These are phyloP conservation scores for Gomphus bonarii DNA, from an alignment of 1,284 basidiomycete species.

Conservation along the genomic window DNA sequence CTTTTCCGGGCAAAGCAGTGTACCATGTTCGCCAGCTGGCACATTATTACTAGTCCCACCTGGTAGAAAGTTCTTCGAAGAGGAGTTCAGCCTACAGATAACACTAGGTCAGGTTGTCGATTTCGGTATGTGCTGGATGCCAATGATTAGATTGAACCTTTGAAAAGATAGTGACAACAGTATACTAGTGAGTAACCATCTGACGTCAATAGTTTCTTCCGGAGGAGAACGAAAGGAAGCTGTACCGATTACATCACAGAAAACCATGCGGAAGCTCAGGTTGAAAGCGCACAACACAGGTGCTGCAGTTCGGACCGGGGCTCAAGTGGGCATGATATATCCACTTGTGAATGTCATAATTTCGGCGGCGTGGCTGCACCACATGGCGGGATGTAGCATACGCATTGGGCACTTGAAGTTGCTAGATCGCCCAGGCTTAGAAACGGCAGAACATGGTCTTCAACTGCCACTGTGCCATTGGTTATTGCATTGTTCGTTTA, in stretches of 20 bases:
- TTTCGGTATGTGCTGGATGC: neutral
- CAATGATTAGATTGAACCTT: neutral
- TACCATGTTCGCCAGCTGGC: neutral
- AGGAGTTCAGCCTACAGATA: neutral
- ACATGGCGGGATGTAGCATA: neutral
- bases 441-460: neutral
- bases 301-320: neutral
- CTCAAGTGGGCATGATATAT: neutral
- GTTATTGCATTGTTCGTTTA: neutral
- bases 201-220: neutral
- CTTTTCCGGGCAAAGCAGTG: neutral
- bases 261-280: neutral
- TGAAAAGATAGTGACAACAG: neutral
- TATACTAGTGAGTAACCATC: neutral
- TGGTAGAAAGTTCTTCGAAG: neutral
- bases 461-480: neutral
- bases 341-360: no score
- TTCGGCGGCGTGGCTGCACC: no score
- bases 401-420: neutral
- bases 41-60: neutral
- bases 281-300: neutral
- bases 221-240: neutral
- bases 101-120: neutral
- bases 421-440: neutral
- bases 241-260: neutral